Percentiles rank a stretch among this genome's conserved stretches.
These are phyloP conservation scores for Oxytropis ochrocephala DNA, from an alignment of 306 rosid genomes.

Conservation along the genomic window DNA sequence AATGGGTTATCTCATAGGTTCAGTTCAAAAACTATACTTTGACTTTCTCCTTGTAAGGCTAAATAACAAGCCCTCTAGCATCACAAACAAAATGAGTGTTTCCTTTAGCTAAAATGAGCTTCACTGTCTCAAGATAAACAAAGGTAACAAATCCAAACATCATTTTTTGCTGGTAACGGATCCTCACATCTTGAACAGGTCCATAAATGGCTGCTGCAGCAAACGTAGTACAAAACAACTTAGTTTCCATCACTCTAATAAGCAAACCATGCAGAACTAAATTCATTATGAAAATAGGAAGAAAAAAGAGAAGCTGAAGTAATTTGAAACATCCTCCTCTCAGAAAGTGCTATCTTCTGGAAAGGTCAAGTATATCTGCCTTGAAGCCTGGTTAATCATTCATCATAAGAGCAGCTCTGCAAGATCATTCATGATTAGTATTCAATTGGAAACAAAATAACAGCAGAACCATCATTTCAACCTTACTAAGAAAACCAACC, in stretches of 20 bases:
- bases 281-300: neutral
- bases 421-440: neutral
- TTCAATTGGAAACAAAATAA: neutral
- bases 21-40: too few relatives aligned
- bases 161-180: slow-evolving; percentile 94
- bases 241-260: neutral
- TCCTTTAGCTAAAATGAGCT: slow-evolving; percentile 85
- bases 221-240: neutral
- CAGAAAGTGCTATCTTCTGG: slow-evolving; percentile 97
- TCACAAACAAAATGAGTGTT: slow-evolving; percentile 98
- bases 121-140: slow-evolving; percentile 85
- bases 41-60: slow-evolving; percentile 99
- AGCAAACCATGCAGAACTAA: neutral
- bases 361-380: slow-evolving; percentile 92
- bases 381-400: slow-evolving; percentile 86
- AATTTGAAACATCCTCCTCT: slow-evolving; percentile 93
- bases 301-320: slow-evolving; percentile 61
- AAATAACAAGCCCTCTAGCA: slow-evolving; percentile 93
- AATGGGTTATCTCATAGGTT: slow-evolving; percentile 20
- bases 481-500: slow-evolving; percentile 69
- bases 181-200: slow-evolving; percentile 96
- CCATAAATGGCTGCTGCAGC: slow-evolving; percentile 78
- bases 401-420: slow-evolving; percentile 78
- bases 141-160: slow-evolving; percentile 98
- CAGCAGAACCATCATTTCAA: slow-evolving; percentile 64